A percentile compares a stretch with the other conserved stretches of the same genome.
Evolutionary conservation across 75 land plant genomes (phyloP).

Genomic region (Selaginella moellendorffii): DNA sequence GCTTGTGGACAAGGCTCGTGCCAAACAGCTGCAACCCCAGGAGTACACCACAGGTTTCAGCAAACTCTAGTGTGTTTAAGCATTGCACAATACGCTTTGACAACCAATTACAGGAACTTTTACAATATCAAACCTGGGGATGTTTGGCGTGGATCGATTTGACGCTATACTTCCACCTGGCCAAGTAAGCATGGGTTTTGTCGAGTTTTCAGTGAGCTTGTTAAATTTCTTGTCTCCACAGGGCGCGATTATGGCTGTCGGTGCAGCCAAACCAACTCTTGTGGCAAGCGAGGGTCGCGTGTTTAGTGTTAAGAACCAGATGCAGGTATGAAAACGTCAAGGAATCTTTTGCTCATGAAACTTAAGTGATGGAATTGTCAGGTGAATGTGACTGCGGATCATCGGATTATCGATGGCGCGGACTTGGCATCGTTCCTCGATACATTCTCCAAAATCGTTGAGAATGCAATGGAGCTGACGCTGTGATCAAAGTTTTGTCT

Average conservation of each 20-base stretch:
- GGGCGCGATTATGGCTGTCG: conserved; percentile 99
- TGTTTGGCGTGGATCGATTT: conserved; percentile 82
- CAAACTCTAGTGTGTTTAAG: not conserved
- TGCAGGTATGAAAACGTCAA: conserved; percentile 58
- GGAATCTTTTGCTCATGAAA: too few relatives aligned
- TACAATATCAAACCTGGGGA: conserved; percentile 66
- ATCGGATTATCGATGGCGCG: too few relatives aligned
- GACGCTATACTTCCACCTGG: conserved; percentile 85
- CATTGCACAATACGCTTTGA: not conserved
- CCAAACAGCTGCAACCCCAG: conserved; percentile 70
- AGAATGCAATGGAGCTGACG: too few relatives aligned
- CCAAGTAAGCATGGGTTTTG: conserved; percentile 40
- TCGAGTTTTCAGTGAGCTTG: not conserved
- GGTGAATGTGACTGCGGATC: too few relatives aligned
- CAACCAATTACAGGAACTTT: conserved; percentile 42
- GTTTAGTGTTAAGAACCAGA: conserved; percentile 74
- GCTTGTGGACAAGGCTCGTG: conserved; percentile 67
- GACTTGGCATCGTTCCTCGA: too few relatives aligned
- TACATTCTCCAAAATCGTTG: too few relatives aligned
- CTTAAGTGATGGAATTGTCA: too few relatives aligned
- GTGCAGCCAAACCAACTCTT: conserved; percentile 84
- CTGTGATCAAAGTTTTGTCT: too few relatives aligned
- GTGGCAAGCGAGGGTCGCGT: conserved; percentile 64
- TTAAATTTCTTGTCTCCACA: conserved; percentile 13
- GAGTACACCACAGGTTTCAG: conserved; percentile 55